Percentiles rank a stretch among this genome's conserved stretches.
Evolutionary conservation across 2,329 filamentous ascomycete species (phyloP).

Genomic region (Fusarium dlaminii): DNA sequence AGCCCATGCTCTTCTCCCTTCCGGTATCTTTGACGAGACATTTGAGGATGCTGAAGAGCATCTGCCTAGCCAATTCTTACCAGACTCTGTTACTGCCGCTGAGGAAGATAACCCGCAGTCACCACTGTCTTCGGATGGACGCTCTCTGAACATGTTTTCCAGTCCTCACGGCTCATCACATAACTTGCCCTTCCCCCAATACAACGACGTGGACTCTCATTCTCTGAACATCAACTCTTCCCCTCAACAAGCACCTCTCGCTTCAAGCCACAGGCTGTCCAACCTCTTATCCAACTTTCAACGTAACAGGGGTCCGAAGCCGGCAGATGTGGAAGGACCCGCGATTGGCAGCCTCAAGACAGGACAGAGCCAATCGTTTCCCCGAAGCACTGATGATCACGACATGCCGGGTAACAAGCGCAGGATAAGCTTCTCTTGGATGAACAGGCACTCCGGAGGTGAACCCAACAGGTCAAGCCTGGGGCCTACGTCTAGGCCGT

Average conservation of each 20-base stretch:
- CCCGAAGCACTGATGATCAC: conserved; percentile 66
- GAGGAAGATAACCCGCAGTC: conserved; percentile 65
- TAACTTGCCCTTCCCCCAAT: conserved; percentile 64
- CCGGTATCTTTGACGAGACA: conserved; percentile 70
- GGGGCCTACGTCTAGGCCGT: conserved; percentile 47
- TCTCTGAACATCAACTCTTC: conserved; percentile 54
- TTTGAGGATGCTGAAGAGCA: conserved; percentile 66
- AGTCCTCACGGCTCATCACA: conserved; percentile 70
- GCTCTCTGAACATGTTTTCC: conserved; percentile 65
- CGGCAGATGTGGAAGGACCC: conserved; percentile 61
- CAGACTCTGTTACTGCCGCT: conserved; percentile 43
- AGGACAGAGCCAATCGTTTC: conserved; percentile 81
- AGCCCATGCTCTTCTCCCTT: conserved; percentile 77
- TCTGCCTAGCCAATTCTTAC: conserved; percentile 38
- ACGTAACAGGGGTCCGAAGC: conserved; percentile 70
- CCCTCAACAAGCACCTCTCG: conserved; percentile 48
- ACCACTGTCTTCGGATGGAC: conserved; percentile 64
- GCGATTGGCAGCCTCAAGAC: conserved; percentile 74
- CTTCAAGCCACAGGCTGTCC: conserved; percentile 52
- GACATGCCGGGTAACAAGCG: conserved; percentile 64
- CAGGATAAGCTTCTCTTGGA: conserved; percentile 69
- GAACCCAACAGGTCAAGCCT: conserved; percentile 48
- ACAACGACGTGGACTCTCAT: conserved; percentile 58
- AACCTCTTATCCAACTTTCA: conserved; percentile 69
- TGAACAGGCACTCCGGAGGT: conserved; percentile 62